phyloP scores from a whole-genome alignment of 2,329 filamentous ascomycete genomes.

The Thermothelomyces thermophilus region DNA sequence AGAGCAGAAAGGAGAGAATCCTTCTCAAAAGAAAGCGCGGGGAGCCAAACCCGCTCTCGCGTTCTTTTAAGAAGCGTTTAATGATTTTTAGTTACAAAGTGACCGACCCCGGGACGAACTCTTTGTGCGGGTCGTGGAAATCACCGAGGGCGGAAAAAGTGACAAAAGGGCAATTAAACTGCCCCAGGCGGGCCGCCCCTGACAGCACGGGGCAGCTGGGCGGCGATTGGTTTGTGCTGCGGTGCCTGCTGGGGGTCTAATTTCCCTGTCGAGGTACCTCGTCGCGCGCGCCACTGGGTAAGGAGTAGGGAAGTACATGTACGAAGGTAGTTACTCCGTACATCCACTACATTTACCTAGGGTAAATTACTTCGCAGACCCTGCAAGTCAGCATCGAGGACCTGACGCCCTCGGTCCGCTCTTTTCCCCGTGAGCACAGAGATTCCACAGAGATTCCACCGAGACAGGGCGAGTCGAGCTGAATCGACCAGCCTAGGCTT shows the following conservation, averaged over 20 bases:
- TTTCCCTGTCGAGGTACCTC: no score
- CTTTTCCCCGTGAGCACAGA: neutral
- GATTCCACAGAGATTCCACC: neutral
- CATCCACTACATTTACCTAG: no score
- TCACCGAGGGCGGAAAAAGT: neutral
- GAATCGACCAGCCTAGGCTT: neutral
- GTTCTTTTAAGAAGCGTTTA: neutral
- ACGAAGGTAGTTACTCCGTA: no score
- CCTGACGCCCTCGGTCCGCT: neutral
- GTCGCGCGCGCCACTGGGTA: neutral
- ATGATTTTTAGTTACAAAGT: no score
- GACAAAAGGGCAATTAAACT: slow-evolving; percentile 4
- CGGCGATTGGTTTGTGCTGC: slow-evolving; percentile 2
- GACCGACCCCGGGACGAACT: neutral
- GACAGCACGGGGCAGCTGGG: neutral
- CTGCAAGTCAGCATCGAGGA: slow-evolving; percentile 6
- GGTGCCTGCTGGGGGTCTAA: no score
- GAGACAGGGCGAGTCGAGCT: neutral
- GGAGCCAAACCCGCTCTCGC: neutral
- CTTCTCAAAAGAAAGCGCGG: neutral
- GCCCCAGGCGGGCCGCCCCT: slow-evolving; percentile 4
- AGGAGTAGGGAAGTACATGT: slow-evolving; percentile 12
- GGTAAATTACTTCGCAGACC: no score
- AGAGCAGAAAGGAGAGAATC: neutral
- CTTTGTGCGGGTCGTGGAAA: slow-evolving; percentile 3